Percentiles rank a stretch among this genome's conserved stretches.
Evolutionary conservation across 306 rosid genomes (phyloP).

Genomic region (Urtica urens): DNA sequence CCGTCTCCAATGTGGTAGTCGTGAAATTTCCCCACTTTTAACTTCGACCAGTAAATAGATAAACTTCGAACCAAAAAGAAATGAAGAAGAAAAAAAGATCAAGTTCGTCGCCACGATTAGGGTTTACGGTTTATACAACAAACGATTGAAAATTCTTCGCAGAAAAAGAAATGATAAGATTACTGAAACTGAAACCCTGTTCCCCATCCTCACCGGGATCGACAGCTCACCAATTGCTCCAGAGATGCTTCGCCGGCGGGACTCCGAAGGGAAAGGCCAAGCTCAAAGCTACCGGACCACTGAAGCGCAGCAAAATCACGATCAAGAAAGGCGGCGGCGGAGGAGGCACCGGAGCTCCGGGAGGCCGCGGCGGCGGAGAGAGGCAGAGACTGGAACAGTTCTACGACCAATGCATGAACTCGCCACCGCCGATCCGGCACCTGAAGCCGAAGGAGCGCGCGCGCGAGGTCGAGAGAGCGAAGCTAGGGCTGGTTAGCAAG

Average conservation of each 20-base stretch:
- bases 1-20: no score
- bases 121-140: no score
- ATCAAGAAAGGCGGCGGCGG: slow-evolving; percentile 26
- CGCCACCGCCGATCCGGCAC: slow-evolving; percentile 60
- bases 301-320: slow-evolving; percentile 34
- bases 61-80: no score
- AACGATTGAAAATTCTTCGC: no score
- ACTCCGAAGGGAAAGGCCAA: slow-evolving; percentile 47
- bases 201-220: slow-evolving; percentile 11
- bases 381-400: slow-evolving; percentile 39
- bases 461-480: slow-evolving; percentile 61
- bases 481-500: slow-evolving; percentile 76
- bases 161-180: slow-evolving; percentile 27
- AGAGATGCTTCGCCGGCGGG: slow-evolving; percentile 36
- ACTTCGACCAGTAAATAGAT: no score
- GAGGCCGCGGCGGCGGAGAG: slow-evolving; percentile 27
- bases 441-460: slow-evolving; percentile 29
- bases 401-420: slow-evolving; percentile 51
- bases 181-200: slow-evolving; percentile 19
- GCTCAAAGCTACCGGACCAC: slow-evolving; percentile 17
- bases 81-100: no score
- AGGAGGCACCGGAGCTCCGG: slow-evolving; percentile 10
- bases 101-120: no score
- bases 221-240: slow-evolving; percentile 23
- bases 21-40: no score